These are phyloP conservation scores for Bruguiera sexangula DNA, from an alignment of 345 rosid genomes.

Conservation along the genomic window DNA sequence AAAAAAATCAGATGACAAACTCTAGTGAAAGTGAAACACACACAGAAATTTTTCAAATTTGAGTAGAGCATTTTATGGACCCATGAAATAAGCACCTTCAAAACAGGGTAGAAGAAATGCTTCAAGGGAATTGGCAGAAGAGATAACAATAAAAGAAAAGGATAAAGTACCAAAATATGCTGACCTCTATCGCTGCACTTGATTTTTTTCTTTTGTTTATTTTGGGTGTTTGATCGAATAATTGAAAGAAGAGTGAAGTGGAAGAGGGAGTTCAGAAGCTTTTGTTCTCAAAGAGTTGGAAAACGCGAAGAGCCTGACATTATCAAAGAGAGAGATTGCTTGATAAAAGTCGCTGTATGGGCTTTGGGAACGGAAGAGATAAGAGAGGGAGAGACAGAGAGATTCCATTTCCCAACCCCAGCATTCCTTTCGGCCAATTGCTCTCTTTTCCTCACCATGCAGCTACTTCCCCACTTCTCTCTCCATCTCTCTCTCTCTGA, in stretches of 20 bases:
- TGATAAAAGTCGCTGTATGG: slow-evolving; percentile 52
- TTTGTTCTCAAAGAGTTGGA: slow-evolving; percentile 40
- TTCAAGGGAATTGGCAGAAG: slow-evolving; percentile 17
- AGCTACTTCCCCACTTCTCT: slow-evolving; percentile 1
- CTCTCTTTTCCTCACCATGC: background rate
- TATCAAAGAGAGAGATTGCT: slow-evolving; percentile 34
- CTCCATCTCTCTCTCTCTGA: slow-evolving; percentile 9
- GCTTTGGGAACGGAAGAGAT: slow-evolving; percentile 72
- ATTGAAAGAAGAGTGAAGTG: slow-evolving; percentile 14
- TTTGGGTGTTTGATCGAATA: slow-evolving; percentile 10
- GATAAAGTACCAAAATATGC: background rate
- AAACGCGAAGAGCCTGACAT: slow-evolving; percentile 44
- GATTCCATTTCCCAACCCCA: slow-evolving; percentile 1
- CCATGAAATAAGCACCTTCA: background rate
- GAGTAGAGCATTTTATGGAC: background rate
- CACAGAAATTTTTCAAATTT: background rate
- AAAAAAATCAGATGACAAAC: background rate
- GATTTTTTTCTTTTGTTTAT: background rate
- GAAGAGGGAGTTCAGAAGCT: slow-evolving; percentile 27
- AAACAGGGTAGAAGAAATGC: background rate
- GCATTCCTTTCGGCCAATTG: background rate
- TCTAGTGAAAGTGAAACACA: background rate
- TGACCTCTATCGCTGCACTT: background rate
- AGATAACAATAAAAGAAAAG: slow-evolving; percentile 2
- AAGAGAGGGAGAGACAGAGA: slow-evolving; percentile 39